These are phyloP conservation scores for Trametes sanguinea DNA, from an alignment of 768 basidiomycete genomes.

Conservation along the genomic window DNA sequence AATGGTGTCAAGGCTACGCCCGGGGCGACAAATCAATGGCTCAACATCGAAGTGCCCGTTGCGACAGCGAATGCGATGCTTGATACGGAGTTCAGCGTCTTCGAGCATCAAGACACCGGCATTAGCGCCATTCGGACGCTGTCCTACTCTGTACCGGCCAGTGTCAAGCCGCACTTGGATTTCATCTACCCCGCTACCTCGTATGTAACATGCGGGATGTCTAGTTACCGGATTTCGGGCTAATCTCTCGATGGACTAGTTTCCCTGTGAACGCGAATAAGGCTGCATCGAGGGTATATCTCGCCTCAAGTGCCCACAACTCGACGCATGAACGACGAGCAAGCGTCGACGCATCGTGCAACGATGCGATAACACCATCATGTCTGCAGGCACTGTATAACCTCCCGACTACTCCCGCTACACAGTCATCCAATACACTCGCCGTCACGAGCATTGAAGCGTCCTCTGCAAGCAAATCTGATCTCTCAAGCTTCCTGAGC, in stretches of 20 bases:
- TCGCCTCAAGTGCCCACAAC: slow-evolving; percentile 2
- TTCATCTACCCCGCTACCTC: slow-evolving; percentile 34
- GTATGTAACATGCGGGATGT: slow-evolving; percentile 13
- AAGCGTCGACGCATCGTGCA: slow-evolving; percentile 26
- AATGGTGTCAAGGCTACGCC: slow-evolving; percentile 29
- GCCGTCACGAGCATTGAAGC: slow-evolving; percentile 17
- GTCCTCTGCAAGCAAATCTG: slow-evolving; percentile 11
- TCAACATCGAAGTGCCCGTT: slow-evolving; percentile 35
- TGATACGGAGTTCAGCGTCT: slow-evolving; percentile 36
- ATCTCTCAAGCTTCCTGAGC: slow-evolving; percentile 19
- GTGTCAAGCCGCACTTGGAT: slow-evolving; percentile 33
- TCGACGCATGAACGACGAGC: slow-evolving; percentile 7
- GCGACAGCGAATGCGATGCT: slow-evolving; percentile 37
- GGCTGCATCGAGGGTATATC: slow-evolving; percentile 23
- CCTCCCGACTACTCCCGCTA: slow-evolving; percentile 26
- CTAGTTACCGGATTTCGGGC: background rate
- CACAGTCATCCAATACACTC: slow-evolving; percentile 5
- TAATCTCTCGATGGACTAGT: slow-evolving; percentile 41
- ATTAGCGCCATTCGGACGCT: slow-evolving; percentile 36
- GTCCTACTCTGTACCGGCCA: slow-evolving; percentile 38
- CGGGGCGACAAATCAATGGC: slow-evolving; percentile 37
- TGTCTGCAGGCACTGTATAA: slow-evolving; percentile 38
- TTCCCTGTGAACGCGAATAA: slow-evolving; percentile 29
- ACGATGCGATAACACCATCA: slow-evolving; percentile 27
- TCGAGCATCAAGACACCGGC: slow-evolving; percentile 34